Evolutionary conservation across 2,329 filamentous ascomycete species (phyloP), one percentile per base, ranked within the genome.

Genomic region (Colletotrichum abscissum): DNA sequence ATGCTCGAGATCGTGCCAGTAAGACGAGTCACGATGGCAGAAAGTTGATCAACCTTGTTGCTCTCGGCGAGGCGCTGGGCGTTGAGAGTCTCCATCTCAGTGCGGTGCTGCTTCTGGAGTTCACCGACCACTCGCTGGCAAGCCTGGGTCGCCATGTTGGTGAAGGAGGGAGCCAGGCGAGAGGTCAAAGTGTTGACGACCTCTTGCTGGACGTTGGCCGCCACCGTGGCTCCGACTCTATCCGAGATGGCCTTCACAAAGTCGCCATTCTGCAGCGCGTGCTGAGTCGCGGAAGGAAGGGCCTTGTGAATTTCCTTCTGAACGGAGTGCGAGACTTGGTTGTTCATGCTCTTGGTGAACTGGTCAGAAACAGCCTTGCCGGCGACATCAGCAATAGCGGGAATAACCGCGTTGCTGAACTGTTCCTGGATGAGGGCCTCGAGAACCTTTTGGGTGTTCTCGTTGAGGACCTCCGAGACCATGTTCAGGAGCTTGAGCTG

Each of bases 371-470:
- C 87, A 5, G 92, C 89, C 74, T 91, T 89, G 57, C 90, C 88
- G 16, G 94, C 91, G 55, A 92, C 87, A 64, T 92, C 88, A 54
- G 91, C 89, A 69, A 98, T 86, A 38, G 92, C 87, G 12, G 97
- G 96, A 65, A 98, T 86, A 57, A 98, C 90, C 16, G 91, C 88
- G 68, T 91, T 88, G 74, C 94, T 90, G 76, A 98, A 94, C 81
- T 93, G 93, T 60, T 91, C 88, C 59, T 91, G 90, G 63, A 98
- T 92, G 76, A 97, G 94, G 74, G 91, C 92, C 74, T 91, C 88
- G 49, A 98, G 88, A 26, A 94, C 94, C 78, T 93, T 92, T 81
- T 92, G 88, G 24, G 90, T 91, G 79, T 91, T 92, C 73, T 88
- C 86, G 75, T 89, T 91, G 60, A 93, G 85, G 42, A 91, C 89